These are phyloP conservation scores for Hypoxylon rubiginosum DNA, from an alignment of 2,329 filamentous ascomycete genomes.

Conservation along the genomic window DNA sequence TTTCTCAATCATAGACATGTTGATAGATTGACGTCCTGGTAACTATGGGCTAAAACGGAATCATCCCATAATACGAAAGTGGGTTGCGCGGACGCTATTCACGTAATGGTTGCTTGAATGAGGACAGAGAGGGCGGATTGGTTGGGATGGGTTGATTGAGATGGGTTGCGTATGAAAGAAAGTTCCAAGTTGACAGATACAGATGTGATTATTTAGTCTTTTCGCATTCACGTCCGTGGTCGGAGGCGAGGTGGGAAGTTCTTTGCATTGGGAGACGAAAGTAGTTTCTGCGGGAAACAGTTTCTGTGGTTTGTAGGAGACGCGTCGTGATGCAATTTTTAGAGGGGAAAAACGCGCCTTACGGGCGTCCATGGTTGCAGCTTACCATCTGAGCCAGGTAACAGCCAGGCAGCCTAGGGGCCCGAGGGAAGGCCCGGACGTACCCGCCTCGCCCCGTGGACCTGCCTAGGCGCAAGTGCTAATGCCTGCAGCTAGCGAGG, in stretches of 20 bases:
- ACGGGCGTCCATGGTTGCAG: slow-evolving; percentile 1
- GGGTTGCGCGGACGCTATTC: neutral
- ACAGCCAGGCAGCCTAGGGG: neutral
- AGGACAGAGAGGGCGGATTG: neutral
- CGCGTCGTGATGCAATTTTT: slow-evolving; percentile 32
- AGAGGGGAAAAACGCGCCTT: slow-evolving; percentile 33
- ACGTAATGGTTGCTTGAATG: slow-evolving; percentile 9
- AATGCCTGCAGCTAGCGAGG: slow-evolving; percentile 1
- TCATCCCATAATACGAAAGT: slow-evolving; percentile 29
- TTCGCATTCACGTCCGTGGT: neutral
- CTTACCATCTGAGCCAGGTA: neutral
- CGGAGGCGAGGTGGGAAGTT: neutral
- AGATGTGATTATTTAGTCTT: neutral
- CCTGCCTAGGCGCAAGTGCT: neutral
- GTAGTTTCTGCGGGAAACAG: neutral
- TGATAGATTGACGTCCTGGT: slow-evolving; percentile 38
- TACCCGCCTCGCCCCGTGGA: neutral
- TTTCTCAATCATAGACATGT: slow-evolving; percentile 87
- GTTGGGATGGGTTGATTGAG: neutral
- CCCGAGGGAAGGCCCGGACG: neutral
- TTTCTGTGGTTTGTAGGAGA: slow-evolving; percentile 11
- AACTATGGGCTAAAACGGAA: slow-evolving; percentile 14
- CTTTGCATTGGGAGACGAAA: neutral
- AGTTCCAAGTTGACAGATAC: neutral
- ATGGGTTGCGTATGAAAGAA: no score